Conservation (phyloP, 1,139 yeast genomes). For the Candida sp. region DNA sequence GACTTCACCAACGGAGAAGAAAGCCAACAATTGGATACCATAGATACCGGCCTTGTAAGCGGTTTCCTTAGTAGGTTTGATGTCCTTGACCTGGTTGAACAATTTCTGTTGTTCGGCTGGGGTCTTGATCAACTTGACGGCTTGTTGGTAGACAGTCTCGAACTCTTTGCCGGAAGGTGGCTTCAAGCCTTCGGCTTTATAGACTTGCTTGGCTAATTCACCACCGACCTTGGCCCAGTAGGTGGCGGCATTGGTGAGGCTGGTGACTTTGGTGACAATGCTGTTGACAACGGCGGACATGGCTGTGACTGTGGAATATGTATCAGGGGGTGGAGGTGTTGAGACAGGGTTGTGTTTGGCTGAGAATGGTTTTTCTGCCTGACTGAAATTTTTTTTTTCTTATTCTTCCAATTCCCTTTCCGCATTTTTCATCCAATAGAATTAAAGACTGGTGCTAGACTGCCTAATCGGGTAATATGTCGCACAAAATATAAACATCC, state of each 20-base stretch:
- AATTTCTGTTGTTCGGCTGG: constrained; percentile 53
- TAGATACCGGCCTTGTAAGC: constrained; percentile 74
- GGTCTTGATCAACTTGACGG: constrained; percentile 40
- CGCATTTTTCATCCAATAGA: constrained; percentile 19
- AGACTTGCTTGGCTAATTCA: constrained; percentile 89
- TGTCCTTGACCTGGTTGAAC: constrained; percentile 42
- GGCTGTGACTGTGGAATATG: constrained; percentile 1
- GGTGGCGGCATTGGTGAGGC: constrained; percentile 52
- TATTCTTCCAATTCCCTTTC: background rate
- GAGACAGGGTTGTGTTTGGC: background rate
- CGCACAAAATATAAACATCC: background rate
- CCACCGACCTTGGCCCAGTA: constrained; percentile 93
- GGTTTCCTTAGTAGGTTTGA: constrained; percentile 59
- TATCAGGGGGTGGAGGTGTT: constrained; percentile 2
- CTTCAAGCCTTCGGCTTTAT: constrained; percentile 89
- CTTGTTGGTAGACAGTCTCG: constrained; percentile 71
- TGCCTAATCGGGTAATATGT: constrained; percentile 24
- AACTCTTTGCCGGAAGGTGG: constrained; percentile 87
- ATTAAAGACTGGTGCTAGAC: constrained; percentile 16
- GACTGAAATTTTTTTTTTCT: background rate
- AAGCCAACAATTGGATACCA: constrained; percentile 85
- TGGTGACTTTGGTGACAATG: constrained; percentile 41
- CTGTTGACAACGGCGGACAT: constrained; percentile 52
- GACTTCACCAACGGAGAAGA: constrained; percentile 95
- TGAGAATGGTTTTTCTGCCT: background rate